A percentile compares a stretch with the other conserved stretches of the same genome.
Evolutionary conservation across 495 filamentous ascomycete species (phyloP).

Genomic region (Parachaetomium inaequale): DNA sequence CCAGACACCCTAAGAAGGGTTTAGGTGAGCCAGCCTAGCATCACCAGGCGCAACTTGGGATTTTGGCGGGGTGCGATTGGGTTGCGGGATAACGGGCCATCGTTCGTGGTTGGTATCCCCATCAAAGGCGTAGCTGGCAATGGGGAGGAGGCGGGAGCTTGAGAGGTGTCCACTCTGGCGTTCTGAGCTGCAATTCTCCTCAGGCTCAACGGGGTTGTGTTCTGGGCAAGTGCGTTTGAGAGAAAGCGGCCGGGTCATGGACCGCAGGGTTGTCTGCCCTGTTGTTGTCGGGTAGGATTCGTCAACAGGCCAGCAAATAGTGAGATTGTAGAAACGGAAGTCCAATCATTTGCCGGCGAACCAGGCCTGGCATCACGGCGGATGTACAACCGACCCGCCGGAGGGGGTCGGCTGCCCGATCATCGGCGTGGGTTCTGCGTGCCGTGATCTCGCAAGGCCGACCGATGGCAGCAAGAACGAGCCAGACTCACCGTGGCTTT

Average conservation of each 20-base stretch:
- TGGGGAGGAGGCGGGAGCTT: neutral
- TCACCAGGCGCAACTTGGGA: neutral
- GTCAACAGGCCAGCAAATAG: conserved; percentile 14
- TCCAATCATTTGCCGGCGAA: conserved; percentile 9
- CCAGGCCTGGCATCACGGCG: conserved; percentile 1
- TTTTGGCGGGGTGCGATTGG: neutral
- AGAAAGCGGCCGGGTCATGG: neutral
- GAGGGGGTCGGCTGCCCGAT: neutral
- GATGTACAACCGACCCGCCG: neutral
- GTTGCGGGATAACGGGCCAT: neutral
- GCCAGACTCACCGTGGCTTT: conserved; percentile 21
- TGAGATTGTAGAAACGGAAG: conserved; percentile 3
- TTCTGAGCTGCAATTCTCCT: neutral
- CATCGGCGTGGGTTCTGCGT: conserved; percentile 1
- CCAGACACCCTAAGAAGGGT: neutral
- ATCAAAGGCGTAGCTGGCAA: neutral
- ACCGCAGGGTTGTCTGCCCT: conserved; percentile 1
- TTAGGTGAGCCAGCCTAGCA: neutral
- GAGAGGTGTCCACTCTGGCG: neutral
- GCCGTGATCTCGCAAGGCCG: neutral
- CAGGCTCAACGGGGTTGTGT: neutral
- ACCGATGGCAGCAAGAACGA: conserved; percentile 1
- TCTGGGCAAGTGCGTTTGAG: neutral
- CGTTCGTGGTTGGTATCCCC: neutral
- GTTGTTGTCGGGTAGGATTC: neutral